Evolutionary conservation across 2,329 filamentous ascomycete genomes (phyloP), one percentile per base, ranked within the genome.

Genomic region (Monosporascus sp.): DNA sequence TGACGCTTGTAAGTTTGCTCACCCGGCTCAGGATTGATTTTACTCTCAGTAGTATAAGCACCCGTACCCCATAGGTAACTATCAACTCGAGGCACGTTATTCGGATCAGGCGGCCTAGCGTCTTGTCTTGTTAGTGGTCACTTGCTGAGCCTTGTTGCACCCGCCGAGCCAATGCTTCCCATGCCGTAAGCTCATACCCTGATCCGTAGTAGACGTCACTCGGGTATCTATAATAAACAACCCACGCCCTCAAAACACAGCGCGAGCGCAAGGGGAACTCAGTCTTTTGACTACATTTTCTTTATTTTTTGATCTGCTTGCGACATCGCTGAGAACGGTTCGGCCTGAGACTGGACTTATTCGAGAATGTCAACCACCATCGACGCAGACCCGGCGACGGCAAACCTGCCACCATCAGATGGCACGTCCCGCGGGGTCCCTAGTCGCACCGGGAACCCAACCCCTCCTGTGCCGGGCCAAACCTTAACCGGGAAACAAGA

Each of bases 401-500:
- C 43, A 46, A n/a, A 26, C 43, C 24, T 14, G 31, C 11, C 31
- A 46, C 7, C 43, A 17, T 22, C 43, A 3, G 22, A 27, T 46
- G 43, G 24, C 24, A 22, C 8, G 6, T n/a, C 43, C 43, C 43
- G 24, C 43, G 43, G 43, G 43, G 24, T 17, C 17, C 24, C 43
- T 31, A 27, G n/a, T n/a, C 22, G 43, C 24, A 5, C 43, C 51
- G 14, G 47, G 46, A 16, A 46, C 11, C 26, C 43, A 17, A 26
- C 43, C 43, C 43, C 43, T 54, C 55, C 72, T 52, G 70, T 74
- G 48, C 67, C 73, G 3, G 76, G 73, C 43, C 77, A 81, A 56
- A 62, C 74, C 6, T 74, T 99, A 68, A 96, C 92, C 0, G 94
- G 94, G 61, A 97, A 97, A 75, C 93, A 99, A 79, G 94, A 99